Evolutionary conservation across 2,329 filamentous ascomycete species (phyloP), one percentile per base, ranked within the genome.

Genomic region (Xylaria sp.): DNA sequence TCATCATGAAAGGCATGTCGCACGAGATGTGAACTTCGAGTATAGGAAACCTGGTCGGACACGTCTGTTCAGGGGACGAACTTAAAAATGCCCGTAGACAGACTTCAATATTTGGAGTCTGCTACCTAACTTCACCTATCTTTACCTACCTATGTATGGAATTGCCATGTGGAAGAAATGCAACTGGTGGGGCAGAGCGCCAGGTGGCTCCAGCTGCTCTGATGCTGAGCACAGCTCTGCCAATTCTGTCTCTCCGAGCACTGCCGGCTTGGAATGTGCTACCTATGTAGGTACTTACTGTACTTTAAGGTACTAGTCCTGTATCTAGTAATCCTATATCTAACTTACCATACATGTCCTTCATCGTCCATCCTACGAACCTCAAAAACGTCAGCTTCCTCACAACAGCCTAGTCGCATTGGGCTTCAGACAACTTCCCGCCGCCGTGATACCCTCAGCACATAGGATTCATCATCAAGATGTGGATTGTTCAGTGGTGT

Each of bases 401-500:
- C 36, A 27, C 63, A 63, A 62, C 39, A 71, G 60, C 36, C 47
- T 10, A 47, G 47, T 42, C 42, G 29, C 56, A 17, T 63, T 50
- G 29, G 44, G 11, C 27, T 20, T 38, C 57, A 54, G 51, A 65
- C 51, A 49, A 63, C 20, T 51, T 50, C 33, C 61, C 39, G 42
- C 51, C 63, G 59, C 47, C 63, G 49, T 44, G 50, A 38, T 65
- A 61, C 60, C 44, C 58, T 59, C 57, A 66, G 55, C 47, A 60
- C 42, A 61, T 49, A 56, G n/a, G 3, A 53, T n/a, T 39, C 60
- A 15, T 39, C 51, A 72, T 73, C 82, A 85, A 77, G 71, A 97
- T 97, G 94, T 97, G 93, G 93, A 92, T 97, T 81, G 83, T 97
- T 79, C 94, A 95, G 88, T 97, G 94, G 93, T 96, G 93, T 96